phyloP scores from a whole-genome alignment of 176 grass and related monocot genomes.

The Avena insularis region DNA sequence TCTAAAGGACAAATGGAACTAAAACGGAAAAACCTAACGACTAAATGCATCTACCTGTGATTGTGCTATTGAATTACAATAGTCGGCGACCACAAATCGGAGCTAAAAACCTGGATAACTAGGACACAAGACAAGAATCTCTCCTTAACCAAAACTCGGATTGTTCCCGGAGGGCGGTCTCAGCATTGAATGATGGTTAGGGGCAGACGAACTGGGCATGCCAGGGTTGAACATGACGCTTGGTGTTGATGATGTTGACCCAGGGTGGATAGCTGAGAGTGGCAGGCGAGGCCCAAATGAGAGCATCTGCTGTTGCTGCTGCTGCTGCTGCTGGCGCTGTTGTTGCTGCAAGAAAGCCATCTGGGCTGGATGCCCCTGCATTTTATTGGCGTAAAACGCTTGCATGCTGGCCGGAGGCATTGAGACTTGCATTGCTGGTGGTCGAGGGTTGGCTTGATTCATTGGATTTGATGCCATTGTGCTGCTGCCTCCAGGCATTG shows the following conservation, averaged over 20 bases:
- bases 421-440: slow-evolving; percentile 27
- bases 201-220: slow-evolving; percentile 47
- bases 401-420: slow-evolving; percentile 50
- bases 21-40: slow-evolving; percentile 37
- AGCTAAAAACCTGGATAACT: slow-evolving; percentile 43
- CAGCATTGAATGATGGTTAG: slow-evolving; percentile 71
- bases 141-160: slow-evolving; percentile 61
- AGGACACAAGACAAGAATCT: background rate
- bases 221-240: slow-evolving; percentile 67
- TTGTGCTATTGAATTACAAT: slow-evolving; percentile 59
- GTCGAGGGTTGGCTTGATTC: slow-evolving; percentile 54
- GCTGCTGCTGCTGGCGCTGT: slow-evolving; percentile 62
- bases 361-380: slow-evolving; percentile 74
- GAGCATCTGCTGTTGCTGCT: slow-evolving; percentile 74
- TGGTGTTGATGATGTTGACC: slow-evolving; percentile 48
- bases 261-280: slow-evolving; percentile 77
- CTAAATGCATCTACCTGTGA: slow-evolving; percentile 41
- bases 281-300: slow-evolving; percentile 76
- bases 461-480: slow-evolving; percentile 46
- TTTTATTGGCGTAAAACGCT: slow-evolving; percentile 47
- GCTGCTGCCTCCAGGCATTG: slow-evolving; percentile 35
- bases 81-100: slow-evolving; percentile 35
- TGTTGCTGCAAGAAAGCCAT: slow-evolving; percentile 74
- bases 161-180: slow-evolving; percentile 78
- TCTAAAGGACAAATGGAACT: background rate